phyloP scores from a whole-genome alignment of 192 early-diverging fungal genomes.

The Linderina pennispora region DNA sequence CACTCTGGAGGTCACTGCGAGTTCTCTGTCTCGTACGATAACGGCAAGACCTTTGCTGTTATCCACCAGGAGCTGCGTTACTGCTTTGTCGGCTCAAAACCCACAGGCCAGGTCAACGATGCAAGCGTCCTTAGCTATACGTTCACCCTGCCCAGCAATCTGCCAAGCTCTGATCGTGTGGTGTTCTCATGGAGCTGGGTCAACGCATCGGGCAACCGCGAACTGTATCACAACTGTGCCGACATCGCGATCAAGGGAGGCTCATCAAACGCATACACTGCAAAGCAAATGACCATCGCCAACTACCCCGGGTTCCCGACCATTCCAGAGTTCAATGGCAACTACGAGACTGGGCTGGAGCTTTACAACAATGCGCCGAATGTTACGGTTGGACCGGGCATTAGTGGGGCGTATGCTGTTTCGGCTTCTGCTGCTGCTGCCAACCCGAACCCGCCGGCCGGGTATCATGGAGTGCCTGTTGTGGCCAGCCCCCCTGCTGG shows the following conservation, averaged over 20 bases:
- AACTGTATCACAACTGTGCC: constrained; percentile 62
- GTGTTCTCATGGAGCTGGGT: constrained; percentile 63
- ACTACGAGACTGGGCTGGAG: constrained; percentile 45
- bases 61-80: constrained; percentile 52
- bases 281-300: constrained; percentile 44
- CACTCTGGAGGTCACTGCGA: constrained; percentile 67
- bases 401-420: too few species aligned
- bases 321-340: constrained; percentile 47
- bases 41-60: constrained; percentile 56
- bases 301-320: constrained; percentile 49
- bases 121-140: constrained; percentile 18
- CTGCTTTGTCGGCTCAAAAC: constrained; percentile 47
- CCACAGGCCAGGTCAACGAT: constrained; percentile 36
- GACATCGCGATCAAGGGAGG: constrained; percentile 50
- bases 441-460: too few species aligned
- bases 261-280: constrained; percentile 12
- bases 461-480: too few species aligned
- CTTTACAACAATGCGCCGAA: too few species aligned
- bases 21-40: constrained; percentile 61
- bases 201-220: constrained; percentile 63
- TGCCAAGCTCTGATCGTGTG: constrained; percentile 45
- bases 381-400: too few species aligned
- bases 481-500: too few species aligned
- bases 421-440: too few species aligned
- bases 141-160: constrained; percentile 47